Percentiles rank a stretch among this genome's conserved stretches.
phyloP scores from a whole-genome alignment of 1,139 yeast genomes.

The Geotrichum aggregatum region DNA sequence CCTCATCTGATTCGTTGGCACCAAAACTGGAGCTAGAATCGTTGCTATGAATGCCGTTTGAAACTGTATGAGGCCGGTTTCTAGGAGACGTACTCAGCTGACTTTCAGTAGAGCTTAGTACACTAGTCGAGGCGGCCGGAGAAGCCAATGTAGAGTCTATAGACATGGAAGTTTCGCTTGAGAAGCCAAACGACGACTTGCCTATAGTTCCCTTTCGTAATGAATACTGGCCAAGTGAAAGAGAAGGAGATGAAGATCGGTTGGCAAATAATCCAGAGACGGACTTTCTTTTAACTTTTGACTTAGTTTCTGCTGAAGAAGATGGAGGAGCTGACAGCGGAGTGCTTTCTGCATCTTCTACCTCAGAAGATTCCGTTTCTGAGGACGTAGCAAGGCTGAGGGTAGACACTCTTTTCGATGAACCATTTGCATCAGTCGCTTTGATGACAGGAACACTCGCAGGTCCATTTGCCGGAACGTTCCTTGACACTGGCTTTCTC shows the following conservation, averaged over 20 bases:
- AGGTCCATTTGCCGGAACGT: too few species aligned
- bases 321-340: too few species aligned
- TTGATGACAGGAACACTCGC: slow-evolving; percentile 8
- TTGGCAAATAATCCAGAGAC: slow-evolving; percentile 6
- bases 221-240: slow-evolving; percentile 7
- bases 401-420: too few species aligned
- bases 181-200: neutral
- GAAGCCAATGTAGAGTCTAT: slow-evolving; percentile 11
- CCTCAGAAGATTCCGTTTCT: slow-evolving; percentile 11
- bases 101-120: slow-evolving; percentile 1
- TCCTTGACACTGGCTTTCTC: slow-evolving; percentile 4
- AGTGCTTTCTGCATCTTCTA: neutral
- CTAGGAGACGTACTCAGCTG: slow-evolving; percentile 14
- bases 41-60: slow-evolving; percentile 23
- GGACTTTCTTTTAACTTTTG: slow-evolving; percentile 13
- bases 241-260: slow-evolving; percentile 14
- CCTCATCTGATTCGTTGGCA: slow-evolving; percentile 25
- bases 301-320: neutral
- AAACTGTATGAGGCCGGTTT: slow-evolving; percentile 15
- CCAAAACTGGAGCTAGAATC: slow-evolving; percentile 30
- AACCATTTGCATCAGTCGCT: slow-evolving; percentile 6
- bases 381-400: neutral
- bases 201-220: neutral
- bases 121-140: neutral
- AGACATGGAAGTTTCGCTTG: too few species aligned